These are phyloP conservation scores for Euphorbia lathyris DNA, from an alignment of 345 rosid species.

Conservation along the genomic window DNA sequence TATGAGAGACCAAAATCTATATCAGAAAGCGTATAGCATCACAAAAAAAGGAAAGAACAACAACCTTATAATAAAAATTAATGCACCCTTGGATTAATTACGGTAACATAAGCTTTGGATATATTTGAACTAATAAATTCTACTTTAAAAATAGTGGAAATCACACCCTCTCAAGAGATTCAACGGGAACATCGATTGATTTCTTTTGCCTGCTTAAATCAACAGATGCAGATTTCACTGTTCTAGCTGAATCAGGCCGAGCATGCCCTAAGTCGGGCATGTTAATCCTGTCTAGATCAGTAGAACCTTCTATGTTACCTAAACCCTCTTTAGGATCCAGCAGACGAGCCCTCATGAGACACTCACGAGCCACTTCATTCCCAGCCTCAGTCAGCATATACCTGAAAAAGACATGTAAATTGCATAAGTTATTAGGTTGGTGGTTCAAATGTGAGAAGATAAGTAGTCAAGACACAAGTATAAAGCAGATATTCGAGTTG, in stretches of 20 bases:
- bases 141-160: neutral
- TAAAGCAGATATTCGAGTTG: neutral
- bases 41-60: no score
- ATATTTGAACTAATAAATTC: neutral
- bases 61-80: neutral
- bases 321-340: conserved; percentile 35
- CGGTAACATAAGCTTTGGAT: neutral
- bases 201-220: conserved; percentile 31
- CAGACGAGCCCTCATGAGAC: conserved; percentile 66
- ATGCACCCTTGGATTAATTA: neutral
- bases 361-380: conserved; percentile 62
- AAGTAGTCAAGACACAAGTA: neutral
- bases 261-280: conserved; percentile 26
- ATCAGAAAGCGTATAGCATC: neutral
- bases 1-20: conserved; percentile 7
- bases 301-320: conserved; percentile 31
- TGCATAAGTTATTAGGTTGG: neutral
- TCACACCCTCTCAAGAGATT: conserved; percentile 55
- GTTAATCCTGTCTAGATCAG: conserved; percentile 26
- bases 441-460: neutral
- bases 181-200: conserved; percentile 41
- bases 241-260: conserved; percentile 27
- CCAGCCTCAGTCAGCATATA: conserved; percentile 90
- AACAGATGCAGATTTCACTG: conserved; percentile 22
- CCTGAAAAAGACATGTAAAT: conserved; percentile 35